A percentile compares a stretch with the other conserved stretches of the same genome.
Evolutionary conservation across 176 grass and related monocot species (phyloP).

Genomic region (Panicum miliaceum): DNA sequence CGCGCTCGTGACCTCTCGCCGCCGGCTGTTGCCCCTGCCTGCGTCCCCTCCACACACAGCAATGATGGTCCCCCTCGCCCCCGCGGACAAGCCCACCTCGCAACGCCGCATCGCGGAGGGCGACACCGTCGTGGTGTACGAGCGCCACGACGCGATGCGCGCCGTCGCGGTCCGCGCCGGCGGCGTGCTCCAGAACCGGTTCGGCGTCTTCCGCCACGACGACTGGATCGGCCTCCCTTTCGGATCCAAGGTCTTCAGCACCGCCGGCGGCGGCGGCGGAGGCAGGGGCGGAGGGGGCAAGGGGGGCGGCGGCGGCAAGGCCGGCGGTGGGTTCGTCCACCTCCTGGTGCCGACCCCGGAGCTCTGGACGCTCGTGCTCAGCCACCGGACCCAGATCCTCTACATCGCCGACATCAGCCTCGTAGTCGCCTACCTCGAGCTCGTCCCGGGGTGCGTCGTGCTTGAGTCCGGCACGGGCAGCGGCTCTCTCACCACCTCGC

Average conservation of each 20-base stretch:
- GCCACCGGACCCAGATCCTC: slow-evolving; percentile 92
- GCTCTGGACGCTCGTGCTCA: slow-evolving; percentile 92
- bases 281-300: background rate
- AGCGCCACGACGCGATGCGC: slow-evolving; percentile 74
- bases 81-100: slow-evolving; percentile 49
- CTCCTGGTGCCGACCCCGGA: slow-evolving; percentile 79
- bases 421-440: slow-evolving; percentile 80
- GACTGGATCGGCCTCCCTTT: slow-evolving; percentile 86
- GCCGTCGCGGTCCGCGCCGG: slow-evolving; percentile 56
- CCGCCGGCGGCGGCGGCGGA: slow-evolving; percentile 7
- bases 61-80: slow-evolving; percentile 59
- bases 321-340: slow-evolving; percentile 57
- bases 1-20: background rate
- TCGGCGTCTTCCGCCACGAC: slow-evolving; percentile 78
- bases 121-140: slow-evolving; percentile 89
- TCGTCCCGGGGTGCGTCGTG: slow-evolving; percentile 73
- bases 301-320: slow-evolving; percentile 28
- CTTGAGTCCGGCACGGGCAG: slow-evolving; percentile 89
- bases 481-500: slow-evolving; percentile 77
- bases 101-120: slow-evolving; percentile 64
- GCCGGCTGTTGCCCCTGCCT: background rate
- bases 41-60: background rate
- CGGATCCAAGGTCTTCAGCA: slow-evolving; percentile 74
- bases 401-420: slow-evolving; percentile 92
- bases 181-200: slow-evolving; percentile 74